Evolutionary conservation across 768 basidiomycete species (phyloP).

Genomic region (Grammothele lineata): DNA sequence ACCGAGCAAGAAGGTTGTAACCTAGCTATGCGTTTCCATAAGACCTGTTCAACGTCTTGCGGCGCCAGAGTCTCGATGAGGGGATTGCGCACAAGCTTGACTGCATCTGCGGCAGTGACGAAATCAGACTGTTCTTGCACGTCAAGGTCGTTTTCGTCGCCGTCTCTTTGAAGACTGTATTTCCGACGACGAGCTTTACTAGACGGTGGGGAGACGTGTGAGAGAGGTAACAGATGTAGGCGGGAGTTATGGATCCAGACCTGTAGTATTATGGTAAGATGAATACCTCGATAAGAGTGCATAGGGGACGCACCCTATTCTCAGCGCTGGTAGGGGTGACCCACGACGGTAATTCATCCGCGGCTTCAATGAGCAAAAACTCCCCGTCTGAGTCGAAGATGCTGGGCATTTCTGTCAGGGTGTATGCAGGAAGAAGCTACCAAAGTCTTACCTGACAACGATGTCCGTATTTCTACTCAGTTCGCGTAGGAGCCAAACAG

Average conservation of each 20-base stretch:
- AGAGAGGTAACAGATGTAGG: slow-evolving; percentile 84
- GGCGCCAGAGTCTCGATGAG: slow-evolving; percentile 56
- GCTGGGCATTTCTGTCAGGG: slow-evolving; percentile 29
- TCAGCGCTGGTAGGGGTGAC: slow-evolving; percentile 86
- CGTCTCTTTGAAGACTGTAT: slow-evolving; percentile 36
- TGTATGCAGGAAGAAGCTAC: neutral
- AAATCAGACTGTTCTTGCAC: slow-evolving; percentile 43
- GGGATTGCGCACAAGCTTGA: slow-evolving; percentile 55
- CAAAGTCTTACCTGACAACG: slow-evolving; percentile 61
- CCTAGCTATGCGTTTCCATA: slow-evolving; percentile 71
- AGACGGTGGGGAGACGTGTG: slow-evolving; percentile 63
- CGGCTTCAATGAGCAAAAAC: slow-evolving; percentile 94
- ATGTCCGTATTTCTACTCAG: slow-evolving; percentile 78
- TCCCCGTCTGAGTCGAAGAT: slow-evolving; percentile 92
- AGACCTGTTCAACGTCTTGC: slow-evolving; percentile 51
- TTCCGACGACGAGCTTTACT: slow-evolving; percentile 48
- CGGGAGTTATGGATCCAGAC: slow-evolving; percentile 86
- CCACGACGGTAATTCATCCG: slow-evolving; percentile 85
- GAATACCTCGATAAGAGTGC: neutral
- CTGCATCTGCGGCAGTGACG: slow-evolving; percentile 57
- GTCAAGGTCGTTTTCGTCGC: slow-evolving; percentile 43
- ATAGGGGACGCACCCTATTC: slow-evolving; percentile 72
- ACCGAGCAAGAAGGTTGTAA: no score
- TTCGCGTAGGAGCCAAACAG: slow-evolving; percentile 83
- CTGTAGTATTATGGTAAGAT: slow-evolving; percentile 38